These are phyloP conservation scores for Chlamydomonas eustigma DNA, from an alignment of 139 green algal species.

Conservation along the genomic window DNA sequence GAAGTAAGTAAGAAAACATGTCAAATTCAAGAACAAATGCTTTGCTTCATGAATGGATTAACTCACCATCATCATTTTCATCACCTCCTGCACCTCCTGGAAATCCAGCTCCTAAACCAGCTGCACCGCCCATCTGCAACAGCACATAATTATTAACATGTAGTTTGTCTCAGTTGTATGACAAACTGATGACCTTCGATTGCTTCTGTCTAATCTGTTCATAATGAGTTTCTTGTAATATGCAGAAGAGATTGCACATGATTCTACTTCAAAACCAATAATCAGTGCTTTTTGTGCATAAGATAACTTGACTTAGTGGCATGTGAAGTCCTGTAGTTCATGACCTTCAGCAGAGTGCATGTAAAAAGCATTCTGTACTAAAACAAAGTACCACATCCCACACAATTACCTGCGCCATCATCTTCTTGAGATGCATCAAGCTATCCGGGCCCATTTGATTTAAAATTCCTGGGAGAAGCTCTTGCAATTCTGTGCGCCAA, in stretches of 20 bases:
- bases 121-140: not conserved
- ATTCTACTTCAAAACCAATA: not conserved
- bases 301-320: not conserved
- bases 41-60: not conserved
- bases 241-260: not conserved
- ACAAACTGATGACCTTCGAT: not conserved
- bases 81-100: not conserved
- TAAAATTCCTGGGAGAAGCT: conserved; percentile 78
- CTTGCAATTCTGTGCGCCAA: conserved; percentile 70
- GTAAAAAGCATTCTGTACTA: not conserved
- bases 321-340: not conserved
- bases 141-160: not conserved
- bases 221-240: not conserved
- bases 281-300: not conserved
- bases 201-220: not conserved
- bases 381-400: not conserved
- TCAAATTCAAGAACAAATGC: not conserved
- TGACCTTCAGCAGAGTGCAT: not conserved
- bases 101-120: not conserved
- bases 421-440: conserved; percentile 77
- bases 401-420: conserved; percentile 46
- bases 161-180: too few relatives aligned
- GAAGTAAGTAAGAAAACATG: not conserved
- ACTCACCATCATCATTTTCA: not conserved
- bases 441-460: conserved; percentile 82